Evolutionary conservation across 176 grass and related monocot species (phyloP).

Genomic region (Pontederia paniculata): DNA sequence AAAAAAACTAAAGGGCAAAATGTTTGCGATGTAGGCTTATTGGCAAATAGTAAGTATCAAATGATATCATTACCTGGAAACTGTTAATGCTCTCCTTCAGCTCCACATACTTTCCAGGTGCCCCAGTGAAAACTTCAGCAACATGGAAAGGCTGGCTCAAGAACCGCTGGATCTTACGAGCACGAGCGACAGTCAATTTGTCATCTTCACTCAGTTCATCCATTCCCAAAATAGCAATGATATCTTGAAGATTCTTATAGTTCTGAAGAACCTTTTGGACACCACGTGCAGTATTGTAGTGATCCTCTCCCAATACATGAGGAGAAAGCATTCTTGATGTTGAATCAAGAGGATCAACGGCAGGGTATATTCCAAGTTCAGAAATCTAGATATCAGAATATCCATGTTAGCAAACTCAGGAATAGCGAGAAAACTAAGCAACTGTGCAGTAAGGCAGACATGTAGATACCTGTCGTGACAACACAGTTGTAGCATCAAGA

Average conservation of each 20-base stretch:
- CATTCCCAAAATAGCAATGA: constrained; percentile 24
- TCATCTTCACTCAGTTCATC: constrained; percentile 31
- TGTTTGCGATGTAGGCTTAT: too few species aligned
- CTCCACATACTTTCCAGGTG: constrained; percentile 15
- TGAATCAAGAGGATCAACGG: constrained; percentile 28
- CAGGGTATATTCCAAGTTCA: constrained; percentile 25
- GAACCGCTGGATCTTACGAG: constrained; percentile 23
- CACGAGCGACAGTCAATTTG: constrained; percentile 23
- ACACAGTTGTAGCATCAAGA: constrained; percentile 14
- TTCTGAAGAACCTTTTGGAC: constrained; percentile 26
- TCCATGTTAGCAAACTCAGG: too few species aligned
- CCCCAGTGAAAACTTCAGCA: constrained; percentile 26
- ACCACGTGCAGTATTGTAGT: constrained; percentile 22
- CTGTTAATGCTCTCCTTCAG: constrained; percentile 14
- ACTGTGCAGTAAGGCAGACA: too few species aligned
- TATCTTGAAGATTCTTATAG: constrained; percentile 26
- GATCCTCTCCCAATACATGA: constrained; percentile 19
- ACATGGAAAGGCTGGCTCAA: constrained; percentile 23
- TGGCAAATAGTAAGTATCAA: too few species aligned
- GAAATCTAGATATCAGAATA: constrained; percentile 12
- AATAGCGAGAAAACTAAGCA: too few species aligned
- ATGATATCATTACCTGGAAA: constrained; percentile 1
- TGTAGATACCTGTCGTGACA: background rate
- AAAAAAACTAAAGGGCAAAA: too few species aligned
- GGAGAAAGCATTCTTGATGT: constrained; percentile 30